A percentile compares a stretch with the other conserved stretches of the same genome.
phyloP scores from a whole-genome alignment of 2,329 filamentous ascomycete genomes.

The Talaromyces albobiverticillius region DNA sequence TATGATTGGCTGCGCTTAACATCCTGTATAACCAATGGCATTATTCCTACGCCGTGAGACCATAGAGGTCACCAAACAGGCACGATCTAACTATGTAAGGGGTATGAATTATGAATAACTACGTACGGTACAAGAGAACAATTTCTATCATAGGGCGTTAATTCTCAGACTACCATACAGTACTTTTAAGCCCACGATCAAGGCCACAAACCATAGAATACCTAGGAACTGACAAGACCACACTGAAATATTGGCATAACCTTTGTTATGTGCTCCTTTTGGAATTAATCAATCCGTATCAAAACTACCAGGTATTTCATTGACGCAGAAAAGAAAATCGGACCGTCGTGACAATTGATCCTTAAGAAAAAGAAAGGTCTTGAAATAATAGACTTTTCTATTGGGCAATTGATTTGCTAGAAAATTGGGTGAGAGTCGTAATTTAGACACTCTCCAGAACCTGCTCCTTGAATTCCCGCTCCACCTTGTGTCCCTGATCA shows the following conservation, averaged over 20 bases:
- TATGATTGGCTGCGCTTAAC: too few relatives aligned
- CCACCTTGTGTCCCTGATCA: slow-evolving; percentile 96
- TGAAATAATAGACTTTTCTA: not conserved
- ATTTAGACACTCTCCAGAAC: slow-evolving; percentile 89
- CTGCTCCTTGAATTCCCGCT: slow-evolving; percentile 98
- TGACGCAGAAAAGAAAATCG: not conserved
- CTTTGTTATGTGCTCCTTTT: not conserved
- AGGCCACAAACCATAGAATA: not conserved
- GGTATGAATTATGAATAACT: too few relatives aligned
- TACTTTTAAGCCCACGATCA: not conserved
- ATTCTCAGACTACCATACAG: not conserved
- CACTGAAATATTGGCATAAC: not conserved
- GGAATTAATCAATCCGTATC: not conserved
- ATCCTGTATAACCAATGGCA: too few relatives aligned
- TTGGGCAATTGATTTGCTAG: slow-evolving; percentile 9
- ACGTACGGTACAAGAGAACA: not conserved
- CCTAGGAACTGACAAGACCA: not conserved
- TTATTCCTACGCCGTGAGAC: too few relatives aligned
- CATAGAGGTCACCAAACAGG: too few relatives aligned
- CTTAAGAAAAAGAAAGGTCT: slow-evolving; percentile 1
- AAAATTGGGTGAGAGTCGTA: not conserved
- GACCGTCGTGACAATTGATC: slow-evolving; percentile 9
- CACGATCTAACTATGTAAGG: too few relatives aligned
- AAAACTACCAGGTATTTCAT: slow-evolving; percentile 1
- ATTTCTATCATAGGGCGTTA: not conserved